Evolutionary conservation across 495 filamentous ascomycete species (phyloP), one percentile per base, ranked within the genome.

Genomic region (Cercophora sp.): DNA sequence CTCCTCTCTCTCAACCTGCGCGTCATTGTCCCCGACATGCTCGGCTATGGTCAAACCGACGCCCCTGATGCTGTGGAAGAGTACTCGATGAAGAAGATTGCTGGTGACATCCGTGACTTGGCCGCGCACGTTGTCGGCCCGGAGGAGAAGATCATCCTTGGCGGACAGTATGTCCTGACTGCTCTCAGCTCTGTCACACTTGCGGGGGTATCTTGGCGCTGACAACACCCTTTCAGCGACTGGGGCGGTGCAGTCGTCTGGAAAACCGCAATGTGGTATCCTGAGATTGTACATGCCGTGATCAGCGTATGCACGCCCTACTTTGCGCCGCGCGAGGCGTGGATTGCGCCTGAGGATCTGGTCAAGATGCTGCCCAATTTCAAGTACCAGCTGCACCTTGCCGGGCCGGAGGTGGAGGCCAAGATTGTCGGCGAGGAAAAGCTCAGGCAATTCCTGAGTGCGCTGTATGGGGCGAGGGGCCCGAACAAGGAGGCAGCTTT

Each of bases 231-330:
- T n/a, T n/a, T n/a, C n/a, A n/a, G 68, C 87, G 94, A 66, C 89
- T 96, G 61, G 91, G 89, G 84, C 61, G 75, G 72, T 37, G 58
- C 67, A 13, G 54, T 79, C 18, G 77, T 74, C 24, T 81, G 75
- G 75, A 80, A 88, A 45, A 67, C 86, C 39, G 80, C 85, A 6
- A 77, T 86, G 39, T 88, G 82, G 75, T 74, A 89, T 41, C 91
- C 89, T 0, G 70, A 83, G 26, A 69, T 93, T 13, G 72, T 96
- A 44, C 73, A 74, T 2, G 81, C 84, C 47, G 74, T 96, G 27
- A 88, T 95, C 67, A 79, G 79, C 32, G 69, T 96, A 35, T 94
- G 88, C 64, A 89, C 90, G 4, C 87, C 91, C 0, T 96, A 82
- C 64, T 47, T 57, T 2, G 61, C 81, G 9, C 84, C 84, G 0